Conservation (phyloP, 2,329 filamentous ascomycete genomes). For the Exophiala viscosa region DNA sequence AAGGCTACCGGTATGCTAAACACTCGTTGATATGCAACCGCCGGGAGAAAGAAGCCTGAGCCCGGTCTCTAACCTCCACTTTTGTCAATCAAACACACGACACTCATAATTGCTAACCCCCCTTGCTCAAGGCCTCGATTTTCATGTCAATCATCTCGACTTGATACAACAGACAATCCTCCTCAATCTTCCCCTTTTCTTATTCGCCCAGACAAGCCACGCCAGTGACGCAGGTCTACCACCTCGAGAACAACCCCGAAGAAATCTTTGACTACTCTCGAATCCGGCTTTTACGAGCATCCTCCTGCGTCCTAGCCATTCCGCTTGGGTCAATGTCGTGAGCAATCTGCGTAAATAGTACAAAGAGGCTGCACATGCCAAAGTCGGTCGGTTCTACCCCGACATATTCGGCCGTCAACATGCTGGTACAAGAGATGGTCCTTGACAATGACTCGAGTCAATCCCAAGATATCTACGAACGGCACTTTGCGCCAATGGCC, state of each 20-base stretch:
- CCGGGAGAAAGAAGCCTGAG: too few species aligned
- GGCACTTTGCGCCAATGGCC: slow-evolving; percentile 17
- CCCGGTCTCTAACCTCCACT: slow-evolving; percentile 4
- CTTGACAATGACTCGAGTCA: slow-evolving; percentile 18
- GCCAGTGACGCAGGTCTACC: too few species aligned
- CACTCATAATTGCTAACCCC: slow-evolving; percentile 1
- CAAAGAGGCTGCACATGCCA: neutral
- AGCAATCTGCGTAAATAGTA: neutral
- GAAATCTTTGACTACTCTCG: too few species aligned
- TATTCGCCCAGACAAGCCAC: too few species aligned
- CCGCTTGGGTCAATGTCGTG: neutral
- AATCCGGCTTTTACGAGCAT: too few species aligned
- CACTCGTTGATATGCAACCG: slow-evolving; percentile 1
- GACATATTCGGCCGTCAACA: slow-evolving; percentile 11
- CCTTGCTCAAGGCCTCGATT: slow-evolving; percentile 2
- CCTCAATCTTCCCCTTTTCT: too few species aligned
- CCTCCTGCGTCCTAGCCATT: neutral
- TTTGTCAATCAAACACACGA: slow-evolving; percentile 11
- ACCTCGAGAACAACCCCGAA: too few species aligned
- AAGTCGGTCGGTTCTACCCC: slow-evolving; percentile 2
- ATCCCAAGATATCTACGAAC: slow-evolving; percentile 19
- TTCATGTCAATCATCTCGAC: neutral
- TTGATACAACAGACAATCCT: neutral
- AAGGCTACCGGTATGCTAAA: neutral
- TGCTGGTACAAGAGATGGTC: slow-evolving; percentile 23